phyloP scores from a whole-genome alignment of 805 yeast species.

The Metschnikowia kunwiensis region DNA sequence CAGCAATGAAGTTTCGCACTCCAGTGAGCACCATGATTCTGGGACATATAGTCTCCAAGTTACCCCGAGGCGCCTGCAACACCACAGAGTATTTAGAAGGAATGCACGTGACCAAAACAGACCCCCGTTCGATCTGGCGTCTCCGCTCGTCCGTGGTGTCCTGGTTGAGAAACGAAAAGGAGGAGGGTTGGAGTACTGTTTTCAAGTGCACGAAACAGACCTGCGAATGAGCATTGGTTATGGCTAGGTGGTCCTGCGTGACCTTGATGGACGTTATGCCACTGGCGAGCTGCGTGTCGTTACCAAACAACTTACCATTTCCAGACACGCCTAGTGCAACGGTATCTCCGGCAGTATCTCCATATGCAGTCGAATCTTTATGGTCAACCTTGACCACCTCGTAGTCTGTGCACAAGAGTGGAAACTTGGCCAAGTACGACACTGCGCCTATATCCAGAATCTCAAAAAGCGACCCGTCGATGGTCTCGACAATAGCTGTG shows the following conservation, averaged over 20 bases:
- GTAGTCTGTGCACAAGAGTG: constrained; percentile 62
- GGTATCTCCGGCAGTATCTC: constrained; percentile 18
- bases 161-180: constrained; percentile 28
- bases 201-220: constrained; percentile 76
- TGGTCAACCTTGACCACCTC: constrained; percentile 38
- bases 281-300: constrained; percentile 54
- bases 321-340: constrained; percentile 70
- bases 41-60: constrained; percentile 89
- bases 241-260: constrained; percentile 68
- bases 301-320: constrained; percentile 71
- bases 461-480: constrained; percentile 57
- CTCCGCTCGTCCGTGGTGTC: constrained; percentile 68
- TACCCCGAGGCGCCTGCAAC: constrained; percentile 94
- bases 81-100: constrained; percentile 82
- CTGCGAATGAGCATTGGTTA: constrained; percentile 85
- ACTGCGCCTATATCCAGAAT: constrained; percentile 29
- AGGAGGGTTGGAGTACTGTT: constrained; percentile 33
- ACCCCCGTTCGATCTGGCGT: constrained; percentile 88
- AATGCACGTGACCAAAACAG: constrained; percentile 73
- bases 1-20: constrained; percentile 66
- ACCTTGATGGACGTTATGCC: constrained; percentile 80
- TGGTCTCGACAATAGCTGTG: constrained; percentile 53
- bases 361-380: constrained; percentile 11
- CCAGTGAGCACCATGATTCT: constrained; percentile 86
- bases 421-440: constrained; percentile 50